phyloP scores from a whole-genome alignment of 129 eudicot species.

The Chrysanthemum makinoi region DNA sequence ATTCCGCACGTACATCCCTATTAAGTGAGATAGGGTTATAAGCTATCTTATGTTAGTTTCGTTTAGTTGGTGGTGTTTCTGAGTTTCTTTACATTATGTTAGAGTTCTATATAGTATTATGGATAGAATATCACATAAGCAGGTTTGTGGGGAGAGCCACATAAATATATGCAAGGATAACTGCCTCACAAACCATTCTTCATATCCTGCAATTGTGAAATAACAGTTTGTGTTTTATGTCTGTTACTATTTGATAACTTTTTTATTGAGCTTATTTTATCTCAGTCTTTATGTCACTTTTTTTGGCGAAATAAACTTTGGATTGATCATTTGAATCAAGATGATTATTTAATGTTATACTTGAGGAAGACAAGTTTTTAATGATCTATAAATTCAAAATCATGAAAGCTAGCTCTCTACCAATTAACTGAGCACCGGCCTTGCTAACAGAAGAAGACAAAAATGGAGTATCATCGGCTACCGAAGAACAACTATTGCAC shows the following conservation, averaged over 20 bases:
- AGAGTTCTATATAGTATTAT: constrained; percentile 13
- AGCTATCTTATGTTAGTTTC: constrained; percentile 26
- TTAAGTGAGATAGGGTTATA: constrained; percentile 22
- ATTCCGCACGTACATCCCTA: constrained; percentile 15
- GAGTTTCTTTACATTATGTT: constrained; percentile 16
- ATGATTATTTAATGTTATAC: too few species aligned
- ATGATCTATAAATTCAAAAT: too few species aligned
- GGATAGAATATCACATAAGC: constrained; percentile 22
- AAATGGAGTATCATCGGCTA: too few species aligned
- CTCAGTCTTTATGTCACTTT: not conserved
- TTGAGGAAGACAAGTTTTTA: too few species aligned
- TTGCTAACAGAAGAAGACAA: too few species aligned
- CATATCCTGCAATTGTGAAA: constrained; percentile 34
- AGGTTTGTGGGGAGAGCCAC: constrained; percentile 38
- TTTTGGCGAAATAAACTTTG: too few species aligned
- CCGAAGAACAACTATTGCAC: too few species aligned
- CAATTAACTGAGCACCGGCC: too few species aligned
- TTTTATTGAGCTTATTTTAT: not conserved
- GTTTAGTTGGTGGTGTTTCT: constrained; percentile 25
- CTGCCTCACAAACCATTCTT: constrained; percentile 27
- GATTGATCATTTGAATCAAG: too few species aligned
- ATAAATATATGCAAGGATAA: constrained; percentile 31
- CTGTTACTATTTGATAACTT: constrained; percentile 5
- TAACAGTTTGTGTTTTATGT: constrained; percentile 16
- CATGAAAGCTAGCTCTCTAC: too few species aligned